Base-by-base conservation (phyloP, 768 basidiomycete species). In the Mycena pura region DNA sequence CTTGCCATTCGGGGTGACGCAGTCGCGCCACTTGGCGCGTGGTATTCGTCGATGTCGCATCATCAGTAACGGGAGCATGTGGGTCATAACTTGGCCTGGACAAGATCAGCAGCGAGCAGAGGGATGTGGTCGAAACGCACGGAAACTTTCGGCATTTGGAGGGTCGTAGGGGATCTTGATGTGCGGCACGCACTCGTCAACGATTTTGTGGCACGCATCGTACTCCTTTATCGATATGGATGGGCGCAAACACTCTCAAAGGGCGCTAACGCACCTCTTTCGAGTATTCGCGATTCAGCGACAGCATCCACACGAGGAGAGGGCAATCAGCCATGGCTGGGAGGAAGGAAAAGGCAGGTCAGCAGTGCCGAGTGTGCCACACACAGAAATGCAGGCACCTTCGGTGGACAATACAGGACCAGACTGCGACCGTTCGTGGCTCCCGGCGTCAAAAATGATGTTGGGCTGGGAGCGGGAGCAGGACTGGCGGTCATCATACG, bases 41-140 rank as follows among this genome's bases (percentile, higher is more conserved):
- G 91, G 89, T 73, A 92, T 89, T 36, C 91, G 86, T 55, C 91
- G 81, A 72, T 92, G 91, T 15, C 91, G 78, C 91, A 92, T 92
- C 91, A 93, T 92, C 66, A 92, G 86, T 13, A 92, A 77, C 0
- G 91, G 91, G 10, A 93, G 76, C 80, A 92, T 88, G 65, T 88
- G 81, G 17, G 87, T 86, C 72, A 93, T 86, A 66, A 90, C 76
- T 69, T 84, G 83, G 21, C 90, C 91, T 92, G 57, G 29, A 38
- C 49, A 58, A 32, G 46, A 55, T 63, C 22, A 69, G 62, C 49
- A 32, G 44, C 31, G 10, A 56, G 8, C 36, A 32, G 19, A 34
- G n/a, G n/a, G n/a, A 11, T 17, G 22, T 21, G 57, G 55, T 14
- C 25, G 25, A 39, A 17, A 29, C 89, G 73, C 71, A 93, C 91